Evolutionary conservation across 305 asterid species (phyloP).

Genomic region (Solanum hybrid): DNA sequence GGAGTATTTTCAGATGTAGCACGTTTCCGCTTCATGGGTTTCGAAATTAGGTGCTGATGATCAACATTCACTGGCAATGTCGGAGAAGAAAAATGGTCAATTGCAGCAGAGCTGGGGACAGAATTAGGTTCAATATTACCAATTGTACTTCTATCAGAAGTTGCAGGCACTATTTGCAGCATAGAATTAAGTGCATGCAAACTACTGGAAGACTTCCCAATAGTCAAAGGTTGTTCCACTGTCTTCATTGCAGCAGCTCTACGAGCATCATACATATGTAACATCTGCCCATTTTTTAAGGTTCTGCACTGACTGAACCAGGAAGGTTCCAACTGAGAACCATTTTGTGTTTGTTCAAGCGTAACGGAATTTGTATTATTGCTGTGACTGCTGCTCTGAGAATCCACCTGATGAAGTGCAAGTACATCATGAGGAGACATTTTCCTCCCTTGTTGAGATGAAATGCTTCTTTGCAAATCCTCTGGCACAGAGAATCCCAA

Average conservation of each 20-base stretch:
- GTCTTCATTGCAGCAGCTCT: constrained; percentile 4
- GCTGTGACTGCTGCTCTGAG: constrained; percentile 26
- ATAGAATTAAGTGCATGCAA: neutral
- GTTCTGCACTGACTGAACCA: constrained; percentile 18
- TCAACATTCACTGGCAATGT: constrained; percentile 2
- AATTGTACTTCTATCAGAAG: neutral
- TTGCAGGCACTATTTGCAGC: constrained; percentile 6
- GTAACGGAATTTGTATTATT: constrained; percentile 17
- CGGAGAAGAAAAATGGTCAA: constrained; percentile 1
- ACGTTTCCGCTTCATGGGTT: constrained; percentile 58
- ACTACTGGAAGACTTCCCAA: constrained; percentile 11
- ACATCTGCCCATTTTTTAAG: constrained; percentile 9
- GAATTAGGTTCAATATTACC: neutral
- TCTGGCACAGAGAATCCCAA: constrained; percentile 30
- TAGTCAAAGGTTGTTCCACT: constrained; percentile 3
- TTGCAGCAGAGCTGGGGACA: neutral
- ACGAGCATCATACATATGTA: constrained; percentile 11
- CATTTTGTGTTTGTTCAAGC: constrained; percentile 22
- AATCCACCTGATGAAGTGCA: constrained; percentile 25
- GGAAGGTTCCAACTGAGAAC: constrained; percentile 18
- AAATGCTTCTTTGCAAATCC: constrained; percentile 22
- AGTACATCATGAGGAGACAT: constrained; percentile 27
- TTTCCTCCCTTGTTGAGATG: constrained; percentile 38
- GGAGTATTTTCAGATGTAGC: constrained; percentile 46
- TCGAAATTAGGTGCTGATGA: constrained; percentile 28